Evolutionary conservation across 23 red algal genomes (phyloP), one percentile per base, ranked within the genome.

Genomic region (Pyropia yezoensis): DNA sequence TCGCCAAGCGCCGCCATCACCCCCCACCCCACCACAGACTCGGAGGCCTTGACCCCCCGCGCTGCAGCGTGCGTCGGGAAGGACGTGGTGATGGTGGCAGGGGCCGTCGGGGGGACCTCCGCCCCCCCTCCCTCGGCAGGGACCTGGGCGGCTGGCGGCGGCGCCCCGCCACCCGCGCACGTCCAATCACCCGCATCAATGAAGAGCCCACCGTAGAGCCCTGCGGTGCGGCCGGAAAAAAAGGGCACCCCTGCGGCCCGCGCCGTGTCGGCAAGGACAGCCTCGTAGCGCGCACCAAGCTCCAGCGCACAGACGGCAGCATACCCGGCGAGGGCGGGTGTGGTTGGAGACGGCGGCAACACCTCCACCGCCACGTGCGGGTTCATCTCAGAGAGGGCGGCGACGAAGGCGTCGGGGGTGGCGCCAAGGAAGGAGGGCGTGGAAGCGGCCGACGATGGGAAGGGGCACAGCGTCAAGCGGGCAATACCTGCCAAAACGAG

Each of bases 401-500:
- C 68, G 47, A 66, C 70, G 32, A 67, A 63, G 14, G 27, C 49
- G 23, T 54, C 32, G 1, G 67, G 33, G 47, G 20, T 76, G 18
- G 33, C 21, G 52, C 80, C 80, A 14, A 85, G 70, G 74, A 85
- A 85, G 22, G 39, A 67, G 62, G 14, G 27, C 49, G 23, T 52
- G 14, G n/a, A 75, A 18, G 47, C 29, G 67, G 18, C 47, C 14
- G 52, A 69, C 80, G 18, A 85, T 33, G 74, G 75, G 75, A 21
- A 65, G 22, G 59, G 29, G 57, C 68, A 68, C 13, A 90, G 59
- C 19, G 51, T 65, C 5, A 88, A 18, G 52, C 63, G 61, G n/a
- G 54, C 71, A 5, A 90, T 67, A 21, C 85, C 85, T 13, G 85
- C 73, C 19, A 90, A 75, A 1, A 81, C 49, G 16, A 90, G 49